phyloP scores from a whole-genome alignment of 2,329 filamentous ascomycete species.

The Clarireedia homoeocarpa region DNA sequence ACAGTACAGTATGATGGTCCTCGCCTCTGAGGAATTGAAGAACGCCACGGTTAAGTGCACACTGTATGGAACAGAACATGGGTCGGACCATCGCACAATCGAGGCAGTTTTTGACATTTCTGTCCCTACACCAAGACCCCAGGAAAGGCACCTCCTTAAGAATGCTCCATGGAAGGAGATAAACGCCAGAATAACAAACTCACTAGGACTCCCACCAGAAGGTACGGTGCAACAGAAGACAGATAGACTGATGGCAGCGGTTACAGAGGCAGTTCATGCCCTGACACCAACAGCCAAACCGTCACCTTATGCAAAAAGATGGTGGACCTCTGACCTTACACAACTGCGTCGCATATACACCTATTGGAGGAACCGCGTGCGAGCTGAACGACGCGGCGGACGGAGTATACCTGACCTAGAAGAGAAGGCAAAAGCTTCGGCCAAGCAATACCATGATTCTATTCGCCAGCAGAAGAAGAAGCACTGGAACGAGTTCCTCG shows the following conservation, averaged over 20 bases:
- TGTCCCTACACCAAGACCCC: no score
- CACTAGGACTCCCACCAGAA: not conserved
- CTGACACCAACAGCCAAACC: constrained; percentile 22
- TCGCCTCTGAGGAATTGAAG: no score
- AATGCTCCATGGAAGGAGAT: no score
- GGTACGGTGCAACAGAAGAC: constrained; percentile 12
- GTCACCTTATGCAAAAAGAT: constrained; percentile 25
- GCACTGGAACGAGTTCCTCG: constrained; percentile 26
- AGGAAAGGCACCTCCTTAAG: no score
- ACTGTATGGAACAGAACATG: no score
- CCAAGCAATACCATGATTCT: no score
- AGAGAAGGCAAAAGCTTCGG: no score
- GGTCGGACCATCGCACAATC: no score
- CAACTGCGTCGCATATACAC: constrained; percentile 25
- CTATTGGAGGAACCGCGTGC: constrained; percentile 25
- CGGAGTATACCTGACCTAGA: not conserved
- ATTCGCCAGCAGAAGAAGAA: constrained; percentile 17
- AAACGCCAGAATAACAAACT: not conserved
- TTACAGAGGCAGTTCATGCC: constrained; percentile 10
- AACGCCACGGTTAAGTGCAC: no score
- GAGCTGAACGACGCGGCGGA: constrained; percentile 15
- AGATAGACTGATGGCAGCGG: constrained; percentile 11
- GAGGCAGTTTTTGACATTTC: no score
- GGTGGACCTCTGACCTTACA: constrained; percentile 27
- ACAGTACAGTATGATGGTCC: no score